These are phyloP conservation scores for Pugionium cornutum DNA, from an alignment of 345 rosid species.

Conservation along the genomic window DNA sequence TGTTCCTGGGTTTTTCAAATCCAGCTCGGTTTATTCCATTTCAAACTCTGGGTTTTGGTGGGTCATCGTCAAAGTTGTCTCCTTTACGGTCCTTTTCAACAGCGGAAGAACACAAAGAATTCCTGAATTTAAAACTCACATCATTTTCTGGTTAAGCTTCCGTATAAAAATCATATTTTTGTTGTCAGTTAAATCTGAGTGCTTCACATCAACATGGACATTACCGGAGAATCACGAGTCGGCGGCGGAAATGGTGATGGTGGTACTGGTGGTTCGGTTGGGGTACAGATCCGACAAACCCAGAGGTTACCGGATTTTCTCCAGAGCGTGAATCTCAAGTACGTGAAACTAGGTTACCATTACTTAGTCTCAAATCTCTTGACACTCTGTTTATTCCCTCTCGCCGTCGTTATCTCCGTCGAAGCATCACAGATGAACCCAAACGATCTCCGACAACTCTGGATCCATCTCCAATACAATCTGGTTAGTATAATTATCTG, in stretches of 20 bases:
- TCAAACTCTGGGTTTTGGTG: constrained; percentile 24
- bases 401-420: constrained; percentile 37
- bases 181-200: not conserved
- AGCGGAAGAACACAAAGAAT: not conserved
- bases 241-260: not conserved
- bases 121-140: constrained; percentile 13
- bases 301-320: constrained; percentile 47
- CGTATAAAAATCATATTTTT: constrained; percentile 9
- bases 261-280: constrained; percentile 36
- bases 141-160: not conserved
- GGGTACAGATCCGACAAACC: constrained; percentile 37
- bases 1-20: constrained; percentile 10
- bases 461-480: constrained; percentile 49
- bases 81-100: constrained; percentile 31
- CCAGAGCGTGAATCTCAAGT: constrained; percentile 51
- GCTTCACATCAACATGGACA: constrained; percentile 30
- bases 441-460: constrained; percentile 45
- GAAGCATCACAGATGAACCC: constrained; percentile 38
- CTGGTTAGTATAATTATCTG: constrained; percentile 45
- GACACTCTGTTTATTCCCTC: constrained; percentile 43
- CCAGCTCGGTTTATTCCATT: not conserved
- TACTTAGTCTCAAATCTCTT: constrained; percentile 46
- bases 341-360: constrained; percentile 55
- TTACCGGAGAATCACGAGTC: constrained; percentile 29
- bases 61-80: constrained; percentile 38